phyloP scores from a whole-genome alignment of 1,284 basidiomycete species.

The Inonotus hispidus region DNA sequence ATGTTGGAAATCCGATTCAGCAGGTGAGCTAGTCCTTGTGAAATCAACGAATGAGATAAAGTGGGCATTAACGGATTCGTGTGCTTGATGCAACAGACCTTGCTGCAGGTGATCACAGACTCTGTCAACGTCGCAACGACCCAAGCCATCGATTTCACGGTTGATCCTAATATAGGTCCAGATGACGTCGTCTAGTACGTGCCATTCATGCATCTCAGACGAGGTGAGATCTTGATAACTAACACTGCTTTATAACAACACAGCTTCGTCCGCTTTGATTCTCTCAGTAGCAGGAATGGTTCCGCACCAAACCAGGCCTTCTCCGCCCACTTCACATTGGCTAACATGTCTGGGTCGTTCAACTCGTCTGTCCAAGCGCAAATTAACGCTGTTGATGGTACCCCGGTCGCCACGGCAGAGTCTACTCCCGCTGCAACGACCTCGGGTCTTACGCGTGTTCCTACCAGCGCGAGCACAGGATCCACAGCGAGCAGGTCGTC shows the following conservation, averaged over 20 bases:
- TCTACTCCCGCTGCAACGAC: slow-evolving; percentile 18
- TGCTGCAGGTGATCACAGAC: slow-evolving; percentile 56
- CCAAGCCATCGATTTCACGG: slow-evolving; percentile 49
- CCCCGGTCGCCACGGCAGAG: slow-evolving; percentile 19
- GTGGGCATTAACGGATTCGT: slow-evolving; percentile 7
- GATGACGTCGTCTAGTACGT: slow-evolving; percentile 56
- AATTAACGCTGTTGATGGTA: slow-evolving; percentile 34
- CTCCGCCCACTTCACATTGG: slow-evolving; percentile 74
- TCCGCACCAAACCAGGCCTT: slow-evolving; percentile 64
- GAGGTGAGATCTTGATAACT: neutral
- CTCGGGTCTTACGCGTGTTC: neutral
- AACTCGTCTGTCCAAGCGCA: slow-evolving; percentile 44
- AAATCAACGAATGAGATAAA: neutral
- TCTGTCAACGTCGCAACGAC: slow-evolving; percentile 58
- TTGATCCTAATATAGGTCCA: slow-evolving; percentile 57
- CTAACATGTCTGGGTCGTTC: slow-evolving; percentile 61
- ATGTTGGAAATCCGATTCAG: slow-evolving; percentile 52
- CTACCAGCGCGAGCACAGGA: slow-evolving; percentile 13
- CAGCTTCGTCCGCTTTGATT: slow-evolving; percentile 74
- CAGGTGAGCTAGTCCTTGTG: slow-evolving; percentile 42
- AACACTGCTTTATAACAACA: neutral
- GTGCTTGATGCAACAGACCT: slow-evolving; percentile 37
- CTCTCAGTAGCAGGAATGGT: slow-evolving; percentile 39
- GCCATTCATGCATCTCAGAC: neutral
- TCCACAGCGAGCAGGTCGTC: slow-evolving; percentile 24